Evolutionary conservation across 345 rosid species (phyloP).

Genomic region (Eucalyptus coolabah): DNA sequence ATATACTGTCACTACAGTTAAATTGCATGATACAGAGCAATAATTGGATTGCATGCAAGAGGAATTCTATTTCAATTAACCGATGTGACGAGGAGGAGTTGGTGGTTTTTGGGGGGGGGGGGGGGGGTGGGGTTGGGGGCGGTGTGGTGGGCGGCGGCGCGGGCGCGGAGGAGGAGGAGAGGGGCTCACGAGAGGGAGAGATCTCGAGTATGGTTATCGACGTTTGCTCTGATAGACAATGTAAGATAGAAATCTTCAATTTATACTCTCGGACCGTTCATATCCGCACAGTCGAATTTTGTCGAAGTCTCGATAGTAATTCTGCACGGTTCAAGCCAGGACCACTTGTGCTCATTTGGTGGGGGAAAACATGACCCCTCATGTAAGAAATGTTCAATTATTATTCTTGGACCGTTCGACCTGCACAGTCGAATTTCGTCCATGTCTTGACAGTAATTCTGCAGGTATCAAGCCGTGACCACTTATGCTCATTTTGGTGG

Average conservation of each 20-base stretch:
- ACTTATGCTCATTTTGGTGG: neutral
- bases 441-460: neutral
- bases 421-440: neutral
- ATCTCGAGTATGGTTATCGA: neutral
- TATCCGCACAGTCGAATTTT: neutral
- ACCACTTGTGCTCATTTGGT: neutral
- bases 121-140: rapidly evolving
- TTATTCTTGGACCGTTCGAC: neutral
- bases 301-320: neutral
- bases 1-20: neutral
- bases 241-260: neutral
- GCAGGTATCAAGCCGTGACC: neutral
- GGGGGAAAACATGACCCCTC: neutral
- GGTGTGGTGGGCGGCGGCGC: too few relatives aligned
- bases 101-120: rapidly evolving
- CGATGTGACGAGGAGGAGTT: neutral
- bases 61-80: neutral
- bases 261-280: neutral
- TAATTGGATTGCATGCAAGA: neutral
- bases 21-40: neutral
- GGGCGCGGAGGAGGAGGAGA: neutral
- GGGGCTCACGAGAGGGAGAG: neutral
- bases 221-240: neutral
- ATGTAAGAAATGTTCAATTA: neutral
- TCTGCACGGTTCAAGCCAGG: neutral